Base-by-base conservation (phyloP, 345 rosid species). In the Gossypium sturtianum region DNA sequence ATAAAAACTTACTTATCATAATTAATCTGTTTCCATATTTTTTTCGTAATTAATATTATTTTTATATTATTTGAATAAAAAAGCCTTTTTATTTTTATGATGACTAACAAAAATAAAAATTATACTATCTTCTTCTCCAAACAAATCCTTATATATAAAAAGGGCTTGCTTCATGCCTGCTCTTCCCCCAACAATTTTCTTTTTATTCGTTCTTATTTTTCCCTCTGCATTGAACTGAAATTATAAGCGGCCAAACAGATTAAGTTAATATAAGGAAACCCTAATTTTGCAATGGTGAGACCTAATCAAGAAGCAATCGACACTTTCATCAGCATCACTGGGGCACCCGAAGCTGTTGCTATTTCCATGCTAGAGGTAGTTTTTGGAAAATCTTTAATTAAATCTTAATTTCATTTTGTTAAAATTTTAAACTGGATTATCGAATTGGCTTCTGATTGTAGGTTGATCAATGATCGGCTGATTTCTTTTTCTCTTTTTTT, bases 241-340 rank as follows among this genome's bases (percentile, higher is more conserved):
- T 27, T 74, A 51, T 20, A 44, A 74, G 65, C 77, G 19, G 47
- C 38, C n/a, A 2, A 44, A 48, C 22, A n/a, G 9, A 13, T 12
- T 38, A 11, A 43, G 2, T 44, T 5, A 41, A 16, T 22, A 23
- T 6, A 72, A 41, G 7, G 4, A 13, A 63, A 22, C 53, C 62
- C 25, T 29, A 43, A 54, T 75, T 56, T 25, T 15, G 25, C 69
- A 67, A 96, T 96, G 98, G 93, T 90, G 49, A 79, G 85, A 41
- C 86, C 89, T 34, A 82, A 88, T 82, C 97, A 92, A 71, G 95
- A 91, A 78, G 87, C 94, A 78, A 84, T 96, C 83, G 89, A 85
- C 38, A 90, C 94, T 57, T 96, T 93, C 82, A 84, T 84, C 44
- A 86, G 90, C 89, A 93, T 96, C 90, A 87, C 98, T 38, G 95